phyloP scores from a whole-genome alignment of 306 rosid species.

The Dalbergia cultrata region DNA sequence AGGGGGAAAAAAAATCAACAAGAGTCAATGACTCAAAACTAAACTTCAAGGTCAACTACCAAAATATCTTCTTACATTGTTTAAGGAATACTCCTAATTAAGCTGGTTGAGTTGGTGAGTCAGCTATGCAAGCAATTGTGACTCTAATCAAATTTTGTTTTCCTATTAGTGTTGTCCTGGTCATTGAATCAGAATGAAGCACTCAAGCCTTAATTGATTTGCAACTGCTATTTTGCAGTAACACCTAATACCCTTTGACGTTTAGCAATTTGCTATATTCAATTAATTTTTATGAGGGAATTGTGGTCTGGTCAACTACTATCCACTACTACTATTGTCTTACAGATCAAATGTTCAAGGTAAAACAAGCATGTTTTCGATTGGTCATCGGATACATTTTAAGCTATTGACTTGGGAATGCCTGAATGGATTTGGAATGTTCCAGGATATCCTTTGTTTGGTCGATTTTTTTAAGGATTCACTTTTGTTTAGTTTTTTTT shows the following conservation, averaged over 20 bases:
- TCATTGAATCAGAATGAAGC: constrained; percentile 60
- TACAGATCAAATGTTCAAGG: not conserved
- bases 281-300: not conserved
- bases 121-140: constrained; percentile 54
- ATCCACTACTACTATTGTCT: not conserved
- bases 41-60: constrained; percentile 42
- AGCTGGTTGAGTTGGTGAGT: constrained; percentile 54
- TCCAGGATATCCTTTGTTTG: not conserved
- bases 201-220: constrained; percentile 42
- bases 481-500: no score
- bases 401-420: not conserved
- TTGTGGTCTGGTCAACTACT: constrained; percentile 32
- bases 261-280: constrained; percentile 27
- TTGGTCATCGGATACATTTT: not conserved
- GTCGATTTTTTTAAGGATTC: no score
- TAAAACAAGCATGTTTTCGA: not conserved
- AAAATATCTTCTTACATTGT: constrained; percentile 46
- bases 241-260: constrained; percentile 63
- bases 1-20: not conserved
- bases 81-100: constrained; percentile 39
- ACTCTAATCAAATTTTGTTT: constrained; percentile 13
- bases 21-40: constrained; percentile 43
- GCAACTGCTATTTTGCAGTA: constrained; percentile 54
- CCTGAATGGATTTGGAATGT: not conserved
- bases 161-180: constrained; percentile 34